These are phyloP conservation scores for Tolypocladium inflatum DNA, from an alignment of 2,329 filamentous ascomycete genomes.

Conservation along the genomic window DNA sequence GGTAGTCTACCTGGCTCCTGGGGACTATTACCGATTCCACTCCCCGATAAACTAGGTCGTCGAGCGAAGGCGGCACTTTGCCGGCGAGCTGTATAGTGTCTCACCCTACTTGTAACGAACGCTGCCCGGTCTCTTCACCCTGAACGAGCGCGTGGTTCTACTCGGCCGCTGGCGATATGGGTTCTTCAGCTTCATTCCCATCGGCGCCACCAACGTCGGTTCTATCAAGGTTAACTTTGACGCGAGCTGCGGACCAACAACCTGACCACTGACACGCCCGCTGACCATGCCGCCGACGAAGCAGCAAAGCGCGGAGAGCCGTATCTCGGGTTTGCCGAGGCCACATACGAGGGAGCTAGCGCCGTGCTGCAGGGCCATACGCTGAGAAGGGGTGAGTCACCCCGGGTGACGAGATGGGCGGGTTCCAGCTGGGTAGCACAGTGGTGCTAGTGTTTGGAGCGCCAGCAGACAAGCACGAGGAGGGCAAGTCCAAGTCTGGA, in stretches of 20 bases:
- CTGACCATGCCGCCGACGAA: constrained; percentile 74
- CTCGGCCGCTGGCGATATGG: constrained; percentile 93
- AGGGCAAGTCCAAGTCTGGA: constrained; percentile 50
- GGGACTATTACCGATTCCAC: constrained; percentile 98
- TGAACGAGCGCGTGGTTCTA: constrained; percentile 92
- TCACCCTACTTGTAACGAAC: constrained; percentile 91
- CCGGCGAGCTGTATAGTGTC: constrained; percentile 89
- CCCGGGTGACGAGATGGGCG: constrained; percentile 99
- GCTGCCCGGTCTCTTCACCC: constrained; percentile 85
- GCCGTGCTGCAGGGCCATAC: constrained; percentile 73
- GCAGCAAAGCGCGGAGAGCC: constrained; percentile 67
- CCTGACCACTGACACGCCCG: constrained; percentile 83
- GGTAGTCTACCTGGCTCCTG: constrained; percentile 91
- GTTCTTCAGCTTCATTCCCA: constrained; percentile 93
- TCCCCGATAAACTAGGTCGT: constrained; percentile 94
- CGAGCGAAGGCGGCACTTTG: constrained; percentile 90
- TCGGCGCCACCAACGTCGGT: constrained; percentile 94
- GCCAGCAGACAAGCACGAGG: constrained; percentile 50
- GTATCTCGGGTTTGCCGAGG: constrained; percentile 88
- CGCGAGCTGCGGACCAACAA: constrained; percentile 86
- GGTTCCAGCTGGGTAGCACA: constrained; percentile 90
- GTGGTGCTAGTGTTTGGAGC: constrained; percentile 96
- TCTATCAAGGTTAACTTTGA: constrained; percentile 98
- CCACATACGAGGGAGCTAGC: constrained; percentile 74
- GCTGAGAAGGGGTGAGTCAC: constrained; percentile 60